Evolutionary conservation across 2,329 filamentous ascomycete species (phyloP), one percentile per base, ranked within the genome.

Genomic region (Sporothrix dimorphospora): DNA sequence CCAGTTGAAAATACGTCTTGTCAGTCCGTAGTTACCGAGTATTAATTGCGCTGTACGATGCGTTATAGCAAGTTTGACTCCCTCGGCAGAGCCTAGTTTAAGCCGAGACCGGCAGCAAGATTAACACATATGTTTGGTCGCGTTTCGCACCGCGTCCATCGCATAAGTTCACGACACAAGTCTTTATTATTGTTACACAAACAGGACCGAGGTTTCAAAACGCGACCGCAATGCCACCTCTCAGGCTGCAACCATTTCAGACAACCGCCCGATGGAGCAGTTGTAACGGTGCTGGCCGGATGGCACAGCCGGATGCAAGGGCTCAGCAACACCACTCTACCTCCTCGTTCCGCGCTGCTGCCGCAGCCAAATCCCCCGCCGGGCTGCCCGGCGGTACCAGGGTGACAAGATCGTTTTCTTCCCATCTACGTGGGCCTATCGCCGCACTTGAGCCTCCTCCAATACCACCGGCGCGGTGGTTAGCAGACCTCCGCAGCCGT

Each of bases 401-500:
- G n/a, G 6, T 8, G 38, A 27, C 6, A 24, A 45, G 38, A 24
- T 7, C 14, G 14, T 27, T 65, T 14, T 42, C 59, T 7, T 45
- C 59, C 3, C 59, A 24, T 38, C 21, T 1, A 11, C 40, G 8
- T 3, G 59, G 21, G 14, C 38, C 45, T 3, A 4, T 24, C 16
- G n/a, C 42, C 19, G 34, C 34, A 2, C 7, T 21, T 6, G 40
- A 63, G 3, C 24, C 57, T 9, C 47, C n/a, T 11, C 34, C 69
- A 21, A 19, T 70, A 16, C 69, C 72, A 4, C 40, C 76, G 19
- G 51, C 74, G 19, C 85, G 89, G 78, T 96, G 92, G 92, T 87
- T 94, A 47, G 87, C 89, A 4, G 87, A 91, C 72, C 86, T 91
- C 55, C 91, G 90, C 78, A 78, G 83, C 16, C 87, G 92, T 21